Base-by-base conservation (phyloP, 2,329 filamentous ascomycete genomes). In the Xylariaceae sp. region DNA sequence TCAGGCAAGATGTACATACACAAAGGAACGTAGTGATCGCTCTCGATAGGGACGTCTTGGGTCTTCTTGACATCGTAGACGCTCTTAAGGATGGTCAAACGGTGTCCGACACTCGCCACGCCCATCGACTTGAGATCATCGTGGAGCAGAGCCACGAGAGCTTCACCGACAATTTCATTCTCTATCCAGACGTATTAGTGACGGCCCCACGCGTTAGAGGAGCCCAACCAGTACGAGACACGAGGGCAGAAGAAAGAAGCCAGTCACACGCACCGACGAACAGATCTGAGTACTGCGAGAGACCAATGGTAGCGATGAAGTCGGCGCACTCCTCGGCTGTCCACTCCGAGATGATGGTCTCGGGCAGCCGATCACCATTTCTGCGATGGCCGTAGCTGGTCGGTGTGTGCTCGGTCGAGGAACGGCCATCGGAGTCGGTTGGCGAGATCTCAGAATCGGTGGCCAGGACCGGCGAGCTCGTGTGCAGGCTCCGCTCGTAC, bases 21-120 rank as follows among this genome's bases (percentile, higher is more conserved):
- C 54, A 94, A 80, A 44, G 94, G 94, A 55, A 97, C 83, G 73
- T 97, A 99, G 74, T 97, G 90, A 69, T 97, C 93, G 62, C 88
- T 87, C 71, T 97, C 93, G 68, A 97, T 84, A 13, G 90, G 88
- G 61, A 97, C 85, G 68, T 96, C 92, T 71, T 97, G 92, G 65
- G 91, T 91, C 73, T 93, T 88, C 78, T 99, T 99, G 71, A 94
- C 88, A 71, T 97, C 92, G 76, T 97, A 97, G 57, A 97, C 92
- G 69, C 87, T 92, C 77, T 97, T 97, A 60, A 99, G 82, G 59
- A 99, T 95, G 18, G 92, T 96, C 68, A 99, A 80, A 61, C 94
- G 88, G 77, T 99, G 94, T 47, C 94, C 94, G 52, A 97, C 91
- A 76, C 93, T 97, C 64, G 81, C 80, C 65, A 99, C 89, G 52